Base-by-base conservation (phyloP, 2,329 filamentous ascomycete genomes). In the Lachnellula willkommii region DNA sequence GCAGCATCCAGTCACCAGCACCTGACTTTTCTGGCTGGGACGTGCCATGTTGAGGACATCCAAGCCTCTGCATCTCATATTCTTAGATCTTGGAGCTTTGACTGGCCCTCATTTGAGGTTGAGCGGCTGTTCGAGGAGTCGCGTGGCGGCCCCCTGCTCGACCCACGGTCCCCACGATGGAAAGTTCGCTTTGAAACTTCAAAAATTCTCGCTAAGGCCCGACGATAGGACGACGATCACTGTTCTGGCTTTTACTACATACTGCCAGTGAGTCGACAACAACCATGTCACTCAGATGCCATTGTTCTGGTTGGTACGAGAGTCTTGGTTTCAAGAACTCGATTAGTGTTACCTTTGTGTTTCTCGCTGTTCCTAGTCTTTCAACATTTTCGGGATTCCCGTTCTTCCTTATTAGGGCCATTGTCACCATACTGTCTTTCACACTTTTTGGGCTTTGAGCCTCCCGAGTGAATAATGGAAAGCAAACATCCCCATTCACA, bases 51-150 rank as follows among this genome's bases (percentile, higher is more conserved):
- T 40, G 37, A 47, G 36, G 28, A 28, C n/a, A n/a, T 22, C 50
- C 47, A 46, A 32, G 52, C 57, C 53, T 58, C 43, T 61, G 55
- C 65, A 65, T 65, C 65, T 65, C 63, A 65, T 62, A 57, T 63
- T 58, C 40, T 36, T 17, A 42, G 40, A 37, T 47, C 37, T 53
- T 39, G 26, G 35, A 52, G 59, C 58, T 60, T 62, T 62, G 61
- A 65, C 59, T 66, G 60, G 64, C 47, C 52, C 42, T 45, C 32
- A 57, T 61, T 60, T 56, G 59, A 60, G 48, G 50, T 54, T 49
- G 47, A 46, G 37, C 36, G 43, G 47, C 17, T 46, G 22, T 52
- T 39, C 47, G 22, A 47, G 47, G 52, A 37, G 46, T 47, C 24
- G 39, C 50, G 32, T 47, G 32, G 46, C 37, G 26, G 22, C 43